A percentile compares a stretch with the other conserved stretches of the same genome.
These are phyloP conservation scores for Tylopilus orsonianus DNA, from an alignment of 1,284 basidiomycete species.

Conservation along the genomic window DNA sequence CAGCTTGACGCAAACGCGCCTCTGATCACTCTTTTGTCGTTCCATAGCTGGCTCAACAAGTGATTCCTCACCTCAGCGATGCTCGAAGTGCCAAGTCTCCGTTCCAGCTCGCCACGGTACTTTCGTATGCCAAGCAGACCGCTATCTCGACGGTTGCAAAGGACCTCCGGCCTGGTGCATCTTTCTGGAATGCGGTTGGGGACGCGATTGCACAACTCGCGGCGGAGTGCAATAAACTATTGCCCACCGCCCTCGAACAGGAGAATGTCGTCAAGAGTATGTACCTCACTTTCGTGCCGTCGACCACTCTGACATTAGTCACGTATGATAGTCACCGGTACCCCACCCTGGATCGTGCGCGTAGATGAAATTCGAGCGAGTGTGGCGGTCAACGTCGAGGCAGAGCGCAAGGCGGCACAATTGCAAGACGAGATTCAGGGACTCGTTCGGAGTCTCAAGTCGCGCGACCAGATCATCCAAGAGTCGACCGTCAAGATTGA, in stretches of 20 bases:
- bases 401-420: constrained; percentile 83
- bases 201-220: constrained; percentile 69
- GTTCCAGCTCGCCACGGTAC: constrained; percentile 72
- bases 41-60: constrained; percentile 78
- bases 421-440: constrained; percentile 89
- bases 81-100: constrained; percentile 73
- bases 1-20: not conserved
- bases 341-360: constrained; percentile 87
- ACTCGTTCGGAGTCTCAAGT: constrained; percentile 78
- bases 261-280: constrained; percentile 79
- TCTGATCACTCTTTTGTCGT: constrained; percentile 1
- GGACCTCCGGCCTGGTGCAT: constrained; percentile 58
- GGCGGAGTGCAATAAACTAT: constrained; percentile 65
- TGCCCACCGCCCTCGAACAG: constrained; percentile 72
- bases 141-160: constrained; percentile 71
- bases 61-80: constrained; percentile 77
- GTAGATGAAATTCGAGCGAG: constrained; percentile 84
- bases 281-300: constrained; percentile 25
- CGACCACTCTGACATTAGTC: not conserved
- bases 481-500: constrained; percentile 92
- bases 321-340: constrained; percentile 59
- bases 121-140: constrained; percentile 72
- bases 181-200: constrained; percentile 77
- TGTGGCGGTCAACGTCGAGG: constrained; percentile 86
- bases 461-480: constrained; percentile 87